These are phyloP conservation scores for Saussurea involucrata DNA, from an alignment of 129 eudicot genomes.

Conservation along the genomic window DNA sequence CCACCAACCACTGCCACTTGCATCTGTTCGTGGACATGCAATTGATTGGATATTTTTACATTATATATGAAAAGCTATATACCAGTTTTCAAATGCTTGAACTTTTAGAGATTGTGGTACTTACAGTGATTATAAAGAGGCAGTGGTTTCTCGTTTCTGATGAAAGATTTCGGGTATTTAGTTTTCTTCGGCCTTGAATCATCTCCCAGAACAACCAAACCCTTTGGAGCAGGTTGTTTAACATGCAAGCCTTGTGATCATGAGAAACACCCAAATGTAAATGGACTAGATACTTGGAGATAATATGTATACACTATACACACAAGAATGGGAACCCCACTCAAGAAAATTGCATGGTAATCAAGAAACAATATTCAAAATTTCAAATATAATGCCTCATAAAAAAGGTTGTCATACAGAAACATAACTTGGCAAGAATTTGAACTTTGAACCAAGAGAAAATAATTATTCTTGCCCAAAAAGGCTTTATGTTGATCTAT, in stretches of 20 bases:
- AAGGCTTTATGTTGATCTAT: neutral
- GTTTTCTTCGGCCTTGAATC: conserved; percentile 40
- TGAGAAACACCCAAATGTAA: conserved; percentile 4
- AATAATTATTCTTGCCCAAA: neutral
- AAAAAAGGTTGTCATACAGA: neutral
- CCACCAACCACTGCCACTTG: conserved; percentile 95
- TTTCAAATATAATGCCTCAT: neutral
- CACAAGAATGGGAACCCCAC: neutral
- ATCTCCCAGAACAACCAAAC: conserved; percentile 75
- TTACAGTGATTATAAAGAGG: conserved; percentile 77
- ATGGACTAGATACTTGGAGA: conserved; percentile 1
- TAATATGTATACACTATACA: neutral
- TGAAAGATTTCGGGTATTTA: conserved; percentile 9
- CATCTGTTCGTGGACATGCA: conserved; percentile 48
- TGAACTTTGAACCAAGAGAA: neutral
- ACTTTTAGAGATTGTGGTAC: conserved; percentile 9
- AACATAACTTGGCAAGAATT: neutral
- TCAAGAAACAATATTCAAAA: neutral
- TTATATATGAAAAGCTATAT: neutral
- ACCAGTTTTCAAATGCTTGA: neutral
- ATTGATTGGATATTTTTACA: neutral
- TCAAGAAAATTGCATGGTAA: neutral
- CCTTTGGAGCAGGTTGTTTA: conserved; percentile 40
- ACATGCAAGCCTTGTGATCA: conserved; percentile 30
- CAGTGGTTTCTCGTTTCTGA: conserved; percentile 36